Conservation (phyloP, 75 land plant genomes). For the Ceratopteris richardii region DNA sequence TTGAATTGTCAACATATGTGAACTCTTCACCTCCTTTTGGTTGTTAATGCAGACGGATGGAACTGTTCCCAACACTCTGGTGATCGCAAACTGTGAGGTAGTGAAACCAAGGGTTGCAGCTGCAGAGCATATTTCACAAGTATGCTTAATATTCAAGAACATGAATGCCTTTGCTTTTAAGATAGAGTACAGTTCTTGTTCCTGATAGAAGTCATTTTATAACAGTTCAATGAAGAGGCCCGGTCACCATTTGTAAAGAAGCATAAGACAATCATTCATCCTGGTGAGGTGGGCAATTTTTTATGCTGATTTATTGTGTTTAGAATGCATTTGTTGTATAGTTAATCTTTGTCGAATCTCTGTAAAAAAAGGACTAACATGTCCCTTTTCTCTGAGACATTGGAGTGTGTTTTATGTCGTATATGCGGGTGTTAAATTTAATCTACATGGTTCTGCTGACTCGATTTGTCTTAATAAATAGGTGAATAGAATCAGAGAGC, state of each 20-base stretch:
- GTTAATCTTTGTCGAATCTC: not conserved
- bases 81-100: conserved; percentile 90
- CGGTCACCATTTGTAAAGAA: conserved; percentile 94
- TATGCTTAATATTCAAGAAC: conserved; percentile 3
- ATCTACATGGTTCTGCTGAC: no score
- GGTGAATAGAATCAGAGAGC: conserved; percentile 97
- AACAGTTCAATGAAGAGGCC: conserved; percentile 93
- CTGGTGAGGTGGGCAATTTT: conserved; percentile 75
- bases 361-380: no score
- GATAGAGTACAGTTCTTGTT: not conserved
- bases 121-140: conserved; percentile 89
- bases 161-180: not conserved
- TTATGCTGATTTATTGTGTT: not conserved
- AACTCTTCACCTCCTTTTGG: no score
- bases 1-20: not conserved
- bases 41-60: conserved; percentile 67
- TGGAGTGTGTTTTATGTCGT: no score
- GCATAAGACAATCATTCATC: conserved; percentile 93
- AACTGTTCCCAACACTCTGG: conserved; percentile 82
- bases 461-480: no score
- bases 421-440: no score
- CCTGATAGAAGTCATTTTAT: not conserved
- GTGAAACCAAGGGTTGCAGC: conserved; percentile 96
- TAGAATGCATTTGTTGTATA: not conserved
- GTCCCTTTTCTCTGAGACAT: no score